Evolutionary conservation across 106 monocot genomes (phyloP).

Genomic region (Apostasia shenzhenica): DNA sequence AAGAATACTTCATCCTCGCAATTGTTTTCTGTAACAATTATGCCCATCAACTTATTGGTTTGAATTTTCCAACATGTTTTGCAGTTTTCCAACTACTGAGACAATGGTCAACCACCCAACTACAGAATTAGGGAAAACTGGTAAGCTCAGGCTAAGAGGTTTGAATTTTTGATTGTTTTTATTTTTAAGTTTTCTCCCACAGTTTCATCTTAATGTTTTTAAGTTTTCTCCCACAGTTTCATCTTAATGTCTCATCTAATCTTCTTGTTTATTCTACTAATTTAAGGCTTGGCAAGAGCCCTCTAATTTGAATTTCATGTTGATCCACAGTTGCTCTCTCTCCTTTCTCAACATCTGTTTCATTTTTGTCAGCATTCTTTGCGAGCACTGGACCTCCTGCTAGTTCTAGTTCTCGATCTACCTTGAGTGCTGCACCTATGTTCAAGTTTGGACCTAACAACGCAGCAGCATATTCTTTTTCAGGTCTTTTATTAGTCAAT

Average conservation of each 20-base stretch:
- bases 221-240: not conserved
- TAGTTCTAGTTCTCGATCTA: not conserved
- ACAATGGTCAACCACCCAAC: not conserved
- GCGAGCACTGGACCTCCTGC: not conserved
- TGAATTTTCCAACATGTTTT: not conserved
- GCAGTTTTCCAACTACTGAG: not conserved
- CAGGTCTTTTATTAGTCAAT: not conserved
- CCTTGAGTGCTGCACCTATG: not conserved
- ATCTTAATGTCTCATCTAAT: not conserved
- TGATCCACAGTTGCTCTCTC: not conserved
- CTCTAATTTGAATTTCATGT: not conserved
- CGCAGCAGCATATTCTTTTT: not conserved
- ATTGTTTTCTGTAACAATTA: too few relatives aligned
- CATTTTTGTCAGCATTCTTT: not conserved
- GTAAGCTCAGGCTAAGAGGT: not conserved
- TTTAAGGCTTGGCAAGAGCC: not conserved
- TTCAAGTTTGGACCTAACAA: not conserved
- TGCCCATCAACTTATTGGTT: not conserved
- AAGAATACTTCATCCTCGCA: too few relatives aligned
- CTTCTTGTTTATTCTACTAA: not conserved
- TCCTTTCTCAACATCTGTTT: not conserved
- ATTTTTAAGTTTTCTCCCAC: too few relatives aligned
- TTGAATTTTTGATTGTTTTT: too few relatives aligned
- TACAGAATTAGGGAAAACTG: not conserved
- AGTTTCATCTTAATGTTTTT: not conserved